A percentile compares a stretch with the other conserved stretches of the same genome.
phyloP scores from a whole-genome alignment of 192 early-diverging fungal species.

The Kappamyces sp. region DNA sequence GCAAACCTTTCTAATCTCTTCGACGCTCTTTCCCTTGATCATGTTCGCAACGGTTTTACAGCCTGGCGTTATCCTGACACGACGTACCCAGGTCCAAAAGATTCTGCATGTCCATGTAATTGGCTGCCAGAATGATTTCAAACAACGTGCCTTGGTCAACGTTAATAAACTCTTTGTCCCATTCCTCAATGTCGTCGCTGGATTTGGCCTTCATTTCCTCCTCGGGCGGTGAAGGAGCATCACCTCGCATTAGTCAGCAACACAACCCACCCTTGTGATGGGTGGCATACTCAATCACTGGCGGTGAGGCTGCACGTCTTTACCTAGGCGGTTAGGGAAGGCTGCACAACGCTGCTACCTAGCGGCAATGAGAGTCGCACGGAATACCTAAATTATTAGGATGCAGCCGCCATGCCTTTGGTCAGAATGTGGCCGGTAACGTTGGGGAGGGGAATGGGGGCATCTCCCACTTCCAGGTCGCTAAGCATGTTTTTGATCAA shows the following conservation, averaged over 20 bases:
- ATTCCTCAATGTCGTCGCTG: slow-evolving; percentile 76
- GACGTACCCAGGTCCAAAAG: slow-evolving; percentile 49
- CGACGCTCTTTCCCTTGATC: slow-evolving; percentile 82
- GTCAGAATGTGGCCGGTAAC: slow-evolving; percentile 80
- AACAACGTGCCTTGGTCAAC: slow-evolving; percentile 92
- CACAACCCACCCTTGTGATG: slow-evolving; percentile 61
- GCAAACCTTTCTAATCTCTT: slow-evolving; percentile 76
- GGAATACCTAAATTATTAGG: background rate
- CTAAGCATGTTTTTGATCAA: slow-evolving; percentile 60
- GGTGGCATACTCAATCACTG: slow-evolving; percentile 81
- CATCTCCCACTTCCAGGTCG: slow-evolving; percentile 41
- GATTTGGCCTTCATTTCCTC: slow-evolving; percentile 59
- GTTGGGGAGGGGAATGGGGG: slow-evolving; percentile 80
- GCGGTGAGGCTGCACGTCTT: too few species aligned
- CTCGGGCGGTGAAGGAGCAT: slow-evolving; percentile 46
- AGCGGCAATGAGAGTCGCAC: background rate
- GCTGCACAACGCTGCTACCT: background rate
- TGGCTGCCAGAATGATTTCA: slow-evolving; percentile 76
- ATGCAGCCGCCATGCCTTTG: slow-evolving; percentile 37
- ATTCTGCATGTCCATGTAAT: slow-evolving; percentile 60
- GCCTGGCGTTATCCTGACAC: slow-evolving; percentile 21
- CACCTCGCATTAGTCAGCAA: slow-evolving; percentile 11
- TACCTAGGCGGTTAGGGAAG: background rate
- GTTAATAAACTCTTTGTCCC: slow-evolving; percentile 84
- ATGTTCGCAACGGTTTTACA: slow-evolving; percentile 89